These are phyloP conservation scores for Podospora pseudocomata DNA, from an alignment of 495 filamentous ascomycete species.

Conservation along the genomic window DNA sequence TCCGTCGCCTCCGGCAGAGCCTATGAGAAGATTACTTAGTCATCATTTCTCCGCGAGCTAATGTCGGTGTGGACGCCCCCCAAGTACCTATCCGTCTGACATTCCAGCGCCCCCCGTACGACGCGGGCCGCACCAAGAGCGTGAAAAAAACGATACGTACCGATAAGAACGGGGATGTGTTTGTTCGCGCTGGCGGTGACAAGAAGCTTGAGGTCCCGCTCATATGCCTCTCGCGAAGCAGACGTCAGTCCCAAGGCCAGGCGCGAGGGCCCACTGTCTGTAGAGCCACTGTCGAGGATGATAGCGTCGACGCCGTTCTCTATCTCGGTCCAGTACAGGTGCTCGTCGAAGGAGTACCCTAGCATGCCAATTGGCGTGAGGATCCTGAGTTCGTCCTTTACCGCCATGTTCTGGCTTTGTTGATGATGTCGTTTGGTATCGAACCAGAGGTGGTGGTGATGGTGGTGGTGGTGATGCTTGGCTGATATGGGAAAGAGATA, in stretches of 20 bases:
- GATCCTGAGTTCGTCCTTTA: slow-evolving; percentile 28
- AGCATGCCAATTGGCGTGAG: slow-evolving; percentile 49
- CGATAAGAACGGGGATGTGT: slow-evolving; percentile 41
- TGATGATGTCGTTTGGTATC: background rate
- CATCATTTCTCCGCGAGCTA: background rate
- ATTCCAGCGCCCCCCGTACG: background rate
- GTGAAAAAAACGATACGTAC: slow-evolving; percentile 1
- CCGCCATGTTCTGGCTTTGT: background rate
- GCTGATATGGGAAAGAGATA: slow-evolving; percentile 4
- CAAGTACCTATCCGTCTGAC: background rate
- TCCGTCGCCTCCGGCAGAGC: slow-evolving; percentile 49
- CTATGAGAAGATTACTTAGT: slow-evolving; percentile 1
- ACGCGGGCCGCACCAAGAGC: background rate
- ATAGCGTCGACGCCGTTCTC: slow-evolving; percentile 38
- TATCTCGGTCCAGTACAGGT: slow-evolving; percentile 27
- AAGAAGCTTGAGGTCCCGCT: slow-evolving; percentile 40
- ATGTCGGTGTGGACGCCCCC: background rate
- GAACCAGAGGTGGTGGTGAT: background rate
- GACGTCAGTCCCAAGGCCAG: slow-evolving; percentile 42
- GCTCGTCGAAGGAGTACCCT: slow-evolving; percentile 45
- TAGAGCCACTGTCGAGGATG: slow-evolving; percentile 50
- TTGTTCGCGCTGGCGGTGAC: slow-evolving; percentile 30
- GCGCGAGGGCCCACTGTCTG: slow-evolving; percentile 46
- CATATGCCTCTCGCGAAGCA: slow-evolving; percentile 34
- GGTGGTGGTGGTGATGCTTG: background rate